These are phyloP conservation scores for Oropetium thomaeum DNA, from an alignment of 176 grass and related monocot species.

Conservation along the genomic window DNA sequence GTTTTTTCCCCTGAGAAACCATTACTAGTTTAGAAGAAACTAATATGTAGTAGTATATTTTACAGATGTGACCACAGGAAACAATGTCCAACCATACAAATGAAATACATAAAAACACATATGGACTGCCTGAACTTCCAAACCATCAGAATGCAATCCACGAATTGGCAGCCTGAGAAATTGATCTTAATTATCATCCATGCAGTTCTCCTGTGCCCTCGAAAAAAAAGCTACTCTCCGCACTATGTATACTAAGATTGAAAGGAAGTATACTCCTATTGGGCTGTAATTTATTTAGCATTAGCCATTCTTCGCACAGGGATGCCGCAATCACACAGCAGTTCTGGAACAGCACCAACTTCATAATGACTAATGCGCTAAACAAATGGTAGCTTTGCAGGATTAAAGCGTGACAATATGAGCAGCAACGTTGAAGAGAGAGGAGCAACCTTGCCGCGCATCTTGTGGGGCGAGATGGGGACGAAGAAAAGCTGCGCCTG, in stretches of 20 bases:
- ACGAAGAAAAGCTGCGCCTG: slow-evolving; percentile 84
- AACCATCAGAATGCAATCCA: neutral
- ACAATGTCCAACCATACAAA: neutral
- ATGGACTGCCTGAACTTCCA: neutral
- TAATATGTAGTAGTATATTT: neutral
- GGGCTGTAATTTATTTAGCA: neutral
- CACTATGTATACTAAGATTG: neutral
- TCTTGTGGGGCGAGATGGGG: slow-evolving; percentile 89
- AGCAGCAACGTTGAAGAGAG: neutral
- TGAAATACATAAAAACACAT: neutral
- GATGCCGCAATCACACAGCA: neutral
- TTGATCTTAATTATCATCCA: neutral
- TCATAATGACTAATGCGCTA: neutral
- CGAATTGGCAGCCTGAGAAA: neutral
- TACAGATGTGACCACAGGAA: neutral
- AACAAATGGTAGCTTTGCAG: neutral
- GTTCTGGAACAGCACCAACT: neutral
- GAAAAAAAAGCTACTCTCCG: neutral
- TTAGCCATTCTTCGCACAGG: neutral
- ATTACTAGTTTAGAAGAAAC: neutral
- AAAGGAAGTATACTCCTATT: neutral
- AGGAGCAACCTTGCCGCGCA: slow-evolving; percentile 70
- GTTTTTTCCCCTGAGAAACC: neutral
- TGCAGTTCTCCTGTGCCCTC: neutral
- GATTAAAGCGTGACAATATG: neutral